Evolutionary conservation across 2,329 filamentous ascomycete species (phyloP).

Genomic region (Microsporum audouinii): DNA sequence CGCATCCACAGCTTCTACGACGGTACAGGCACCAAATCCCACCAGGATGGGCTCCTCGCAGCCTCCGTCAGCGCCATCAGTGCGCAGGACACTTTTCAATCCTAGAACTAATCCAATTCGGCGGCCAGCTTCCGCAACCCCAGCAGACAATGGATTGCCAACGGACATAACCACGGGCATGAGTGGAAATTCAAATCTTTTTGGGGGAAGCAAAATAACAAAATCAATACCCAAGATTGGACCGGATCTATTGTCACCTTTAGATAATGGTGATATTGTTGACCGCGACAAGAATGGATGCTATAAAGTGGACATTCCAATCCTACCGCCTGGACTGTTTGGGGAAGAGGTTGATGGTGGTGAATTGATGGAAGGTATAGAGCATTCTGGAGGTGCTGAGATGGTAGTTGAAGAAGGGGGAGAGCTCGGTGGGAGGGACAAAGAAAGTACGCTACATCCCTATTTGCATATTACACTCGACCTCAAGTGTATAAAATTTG

Average conservation of each 20-base stretch:
- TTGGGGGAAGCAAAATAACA: background rate
- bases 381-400: conserved; percentile 48
- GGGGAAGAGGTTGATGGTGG: conserved; percentile 30
- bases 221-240: background rate
- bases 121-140: background rate
- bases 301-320: conserved; percentile 38
- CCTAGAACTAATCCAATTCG: conserved; percentile 4
- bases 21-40: conserved; percentile 5
- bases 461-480: background rate
- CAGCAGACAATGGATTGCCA: conserved; percentile 1
- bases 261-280: conserved; percentile 38
- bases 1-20: conserved; percentile 7
- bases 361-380: conserved; percentile 28
- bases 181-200: background rate
- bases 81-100: conserved; percentile 14
- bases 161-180: background rate
- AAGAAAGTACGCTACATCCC: conserved; percentile 28
- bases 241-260: background rate
- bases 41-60: background rate
- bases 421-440: conserved; percentile 25
- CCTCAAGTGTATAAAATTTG: background rate
- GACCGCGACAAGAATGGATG: conserved; percentile 39
- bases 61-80: conserved; percentile 2
- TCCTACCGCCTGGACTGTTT: conserved; percentile 27
- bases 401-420: conserved; percentile 16